Evolutionary conservation across 2,329 filamentous ascomycete species (phyloP), one percentile per base, ranked within the genome.

Genomic region (Blastomyces gilchristii): DNA sequence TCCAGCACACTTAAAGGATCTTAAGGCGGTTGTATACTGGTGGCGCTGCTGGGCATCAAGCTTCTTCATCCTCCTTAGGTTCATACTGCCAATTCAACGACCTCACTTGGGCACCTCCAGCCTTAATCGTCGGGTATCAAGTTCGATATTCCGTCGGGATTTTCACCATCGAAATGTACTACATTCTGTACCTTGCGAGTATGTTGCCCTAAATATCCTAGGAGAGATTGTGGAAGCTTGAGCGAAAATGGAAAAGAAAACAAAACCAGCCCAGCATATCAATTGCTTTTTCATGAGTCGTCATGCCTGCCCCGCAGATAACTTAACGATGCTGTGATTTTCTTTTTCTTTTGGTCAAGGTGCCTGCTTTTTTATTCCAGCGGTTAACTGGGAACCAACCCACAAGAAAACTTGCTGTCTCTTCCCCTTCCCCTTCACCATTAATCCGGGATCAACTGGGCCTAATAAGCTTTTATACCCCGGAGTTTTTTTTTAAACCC

Each of bases 101-200:
- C 59, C 58, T 61, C 64, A 67, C 64, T 67, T 67, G 69, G 59
- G 61, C 62, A 60, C 49, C 53, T 57, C 53, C 28, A 18, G 57
- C 47, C 50, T 34, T 43, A 61, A 39, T 45, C 34, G 47, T 54
- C 49, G 56, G 66, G 52, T 61, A 61, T 63, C 64, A 63, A 62
- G 43, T 31, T 49, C 47, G 58, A n/a, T 50, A 56, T 54, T 47
- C 63, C 64, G 52, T 41, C 54, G 65, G 67, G 64, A 65, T 67
- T 63, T 65, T 22, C 49, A 62, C 64, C 60, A 54, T 65, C 67
- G 69, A 69, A 65, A 78, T 78, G 76, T 78, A 77, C 70, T 80
- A 80, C 73, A 79, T 81, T 66, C 85, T 88, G 71, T 89, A 89
- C 74, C 80, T 89, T 68, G 85, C 87, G 74, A 88, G 87, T 89